A percentile compares a stretch with the other conserved stretches of the same genome.
phyloP scores from a whole-genome alignment of 1,284 basidiomycete species.

The Lignosus rhinocerotis region DNA sequence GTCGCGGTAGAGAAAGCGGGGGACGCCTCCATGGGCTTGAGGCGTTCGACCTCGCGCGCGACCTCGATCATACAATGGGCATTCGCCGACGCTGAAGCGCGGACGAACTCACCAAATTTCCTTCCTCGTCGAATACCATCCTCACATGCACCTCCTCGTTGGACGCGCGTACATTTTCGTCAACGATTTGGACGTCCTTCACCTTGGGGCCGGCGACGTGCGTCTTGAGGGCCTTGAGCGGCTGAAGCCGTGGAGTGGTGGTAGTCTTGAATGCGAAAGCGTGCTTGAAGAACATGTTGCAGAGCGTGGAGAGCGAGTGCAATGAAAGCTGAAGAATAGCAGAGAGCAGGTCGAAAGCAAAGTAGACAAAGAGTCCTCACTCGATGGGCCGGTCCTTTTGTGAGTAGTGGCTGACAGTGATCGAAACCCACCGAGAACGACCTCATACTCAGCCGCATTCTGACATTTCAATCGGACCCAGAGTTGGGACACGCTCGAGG shows the following conservation, averaged over 20 bases:
- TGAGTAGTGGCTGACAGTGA: too few species aligned
- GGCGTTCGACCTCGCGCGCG: not conserved
- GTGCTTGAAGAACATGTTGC: not conserved
- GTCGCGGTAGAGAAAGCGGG: not conserved
- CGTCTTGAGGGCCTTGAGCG: not conserved
- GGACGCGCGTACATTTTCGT: not conserved
- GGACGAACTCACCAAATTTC: not conserved
- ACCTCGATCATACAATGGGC: not conserved
- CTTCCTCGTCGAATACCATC: not conserved
- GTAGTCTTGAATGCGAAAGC: not conserved
- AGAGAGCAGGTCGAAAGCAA: not conserved
- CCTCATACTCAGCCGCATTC: too few species aligned
- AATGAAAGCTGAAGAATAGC: not conserved
- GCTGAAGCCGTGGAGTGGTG: not conserved
- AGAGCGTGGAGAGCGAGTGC: not conserved
- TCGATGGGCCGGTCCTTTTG: too few species aligned
- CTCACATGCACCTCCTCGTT: not conserved
- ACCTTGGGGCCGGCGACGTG: not conserved
- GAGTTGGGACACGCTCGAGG: too few species aligned
- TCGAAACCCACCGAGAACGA: too few species aligned
- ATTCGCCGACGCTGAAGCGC: not conserved
- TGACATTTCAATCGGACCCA: too few species aligned
- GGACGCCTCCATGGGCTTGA: not conserved
- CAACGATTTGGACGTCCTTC: not conserved
- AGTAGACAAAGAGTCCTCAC: not conserved